These are phyloP conservation scores for Mycena albidolilacea DNA, from an alignment of 768 basidiomycete genomes.

Conservation along the genomic window DNA sequence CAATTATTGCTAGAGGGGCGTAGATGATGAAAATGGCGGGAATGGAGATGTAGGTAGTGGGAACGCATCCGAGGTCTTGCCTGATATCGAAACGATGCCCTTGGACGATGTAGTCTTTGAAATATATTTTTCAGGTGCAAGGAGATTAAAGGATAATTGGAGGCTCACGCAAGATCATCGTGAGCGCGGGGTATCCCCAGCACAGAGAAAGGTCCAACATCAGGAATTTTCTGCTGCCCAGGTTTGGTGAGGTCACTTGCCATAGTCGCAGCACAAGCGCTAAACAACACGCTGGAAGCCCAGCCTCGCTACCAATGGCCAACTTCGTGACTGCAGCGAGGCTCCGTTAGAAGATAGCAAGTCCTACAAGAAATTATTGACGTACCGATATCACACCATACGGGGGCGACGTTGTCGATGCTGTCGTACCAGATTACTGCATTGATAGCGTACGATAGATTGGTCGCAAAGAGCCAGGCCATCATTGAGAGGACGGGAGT, in stretches of 20 bases:
- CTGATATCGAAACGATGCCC: constrained; percentile 64
- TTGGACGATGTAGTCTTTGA: constrained; percentile 66
- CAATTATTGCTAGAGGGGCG: not conserved
- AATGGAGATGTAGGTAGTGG: constrained; percentile 53
- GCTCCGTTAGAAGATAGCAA: not conserved
- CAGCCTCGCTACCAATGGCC: constrained; percentile 55
- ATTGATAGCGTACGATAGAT: constrained; percentile 55
- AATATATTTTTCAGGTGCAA: not conserved
- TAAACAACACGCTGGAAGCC: constrained; percentile 59
- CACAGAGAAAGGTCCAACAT: constrained; percentile 51
- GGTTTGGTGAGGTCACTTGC: constrained; percentile 54
- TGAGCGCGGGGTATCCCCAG: constrained; percentile 55
- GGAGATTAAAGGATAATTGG: not conserved
- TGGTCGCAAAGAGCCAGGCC: constrained; percentile 48
- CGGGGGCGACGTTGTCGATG: constrained; percentile 41
- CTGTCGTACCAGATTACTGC: constrained; percentile 57
- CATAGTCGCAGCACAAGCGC: constrained; percentile 64
- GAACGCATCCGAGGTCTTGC: constrained; percentile 63
- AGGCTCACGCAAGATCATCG: constrained; percentile 61
- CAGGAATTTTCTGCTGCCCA: constrained; percentile 45
- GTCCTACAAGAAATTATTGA: not conserved
- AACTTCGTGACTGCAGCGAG: constrained; percentile 44
- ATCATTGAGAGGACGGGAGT: constrained; percentile 49
- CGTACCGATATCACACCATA: constrained; percentile 47
- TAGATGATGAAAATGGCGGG: constrained; percentile 13